Evolutionary conservation across 345 rosid species (phyloP), one percentile per base, ranked within the genome.

Genomic region (Bretschneidera sinensis): DNA sequence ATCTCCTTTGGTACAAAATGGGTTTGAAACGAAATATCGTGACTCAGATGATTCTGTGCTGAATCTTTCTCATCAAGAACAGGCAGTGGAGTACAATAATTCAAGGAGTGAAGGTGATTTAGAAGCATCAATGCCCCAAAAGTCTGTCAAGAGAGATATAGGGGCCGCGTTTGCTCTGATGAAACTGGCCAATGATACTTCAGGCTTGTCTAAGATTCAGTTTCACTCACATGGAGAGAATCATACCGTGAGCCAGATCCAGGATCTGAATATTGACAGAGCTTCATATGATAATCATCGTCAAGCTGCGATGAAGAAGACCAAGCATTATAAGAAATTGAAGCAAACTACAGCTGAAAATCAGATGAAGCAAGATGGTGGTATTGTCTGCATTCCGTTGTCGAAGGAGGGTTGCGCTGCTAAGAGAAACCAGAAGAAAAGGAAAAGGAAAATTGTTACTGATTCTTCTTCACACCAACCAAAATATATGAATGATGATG

Each of bases 91-190:
- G 50, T 14, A 6, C 21, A 9, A 56, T 33, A 48, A 21, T 24
- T 33, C 21, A 59, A n/a, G 24, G 59, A 20, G 61, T 34, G 51
- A 48, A 18, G 34, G 62, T 54, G 34, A 59, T 56, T 18, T 14
- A 9, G 56, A 48, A 21, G 4, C 51, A 64, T 14, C 17, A 23
- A 5, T 19, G 17, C 7, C 24, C 6, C 14, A 15, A 9, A 51
- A 7, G 55, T 3, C 21, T 51, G 21, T 10, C 55, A 8, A 1
- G 17, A 14, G 17, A 4, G 55, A 21, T 21, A 16, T 48, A 22
- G 55, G 31, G 9, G 69, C 69, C 16, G 62, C 69, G 1, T 34
- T 56, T 33, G 49, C 62, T 33, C 56, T 64, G 62, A 64, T 64
- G 69, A 21, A 64, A 31, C 25, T 64, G 39, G 54, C 62, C 9